Base-by-base conservation (phyloP, 2,329 filamentous ascomycete genomes). In the Triangularia verruculosa region DNA sequence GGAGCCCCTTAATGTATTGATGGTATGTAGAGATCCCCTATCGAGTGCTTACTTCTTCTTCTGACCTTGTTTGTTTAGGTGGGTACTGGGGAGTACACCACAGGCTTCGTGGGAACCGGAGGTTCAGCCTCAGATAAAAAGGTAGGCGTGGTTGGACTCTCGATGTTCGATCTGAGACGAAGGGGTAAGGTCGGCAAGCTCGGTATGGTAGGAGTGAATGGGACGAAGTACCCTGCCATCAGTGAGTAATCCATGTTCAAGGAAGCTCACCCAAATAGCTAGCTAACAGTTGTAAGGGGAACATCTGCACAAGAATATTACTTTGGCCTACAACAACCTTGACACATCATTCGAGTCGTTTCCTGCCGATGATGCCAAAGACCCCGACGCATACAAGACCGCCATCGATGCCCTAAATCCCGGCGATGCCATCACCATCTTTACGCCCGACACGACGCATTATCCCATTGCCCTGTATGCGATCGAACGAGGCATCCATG, bases 31-130 rank as follows among this genome's bases (percentile, higher is more conserved):
- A 15, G 17, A 25, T 8, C 11, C 39, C n/a, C n/a, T 20, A 6
- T 15, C 59, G 1, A n/a, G 30, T 24, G 15, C 25, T 28, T 20
- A n/a, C 32, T 8, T 2, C 17, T 12, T 13, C 17, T 39, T 17
- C 30, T 9, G 3, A 51, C 24, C 1, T 39, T 24, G 25, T 68
- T 60, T 68, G 59, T 58, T 60, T 47, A 89, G 90, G 86, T 97
- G 64, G 93, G 93, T 68, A 97, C 93, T 11, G 94, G 93, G 73
- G 93, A 97, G 83, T 97, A 97, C 83, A 97, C 94, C 72, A 97
- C 94, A 52, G 93, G 93, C 63, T 97, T 95, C 71, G 93, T 97
- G 63, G 92, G 91, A 63, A 89, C 88, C 65, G 90, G 89, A 64
- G 89, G 88, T 59, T 96, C 92, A 3, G 89, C 86, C 11, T 96